Evolutionary conservation across 768 basidiomycete species (phyloP).

Genomic region (Pulveroboletus sp.): DNA sequence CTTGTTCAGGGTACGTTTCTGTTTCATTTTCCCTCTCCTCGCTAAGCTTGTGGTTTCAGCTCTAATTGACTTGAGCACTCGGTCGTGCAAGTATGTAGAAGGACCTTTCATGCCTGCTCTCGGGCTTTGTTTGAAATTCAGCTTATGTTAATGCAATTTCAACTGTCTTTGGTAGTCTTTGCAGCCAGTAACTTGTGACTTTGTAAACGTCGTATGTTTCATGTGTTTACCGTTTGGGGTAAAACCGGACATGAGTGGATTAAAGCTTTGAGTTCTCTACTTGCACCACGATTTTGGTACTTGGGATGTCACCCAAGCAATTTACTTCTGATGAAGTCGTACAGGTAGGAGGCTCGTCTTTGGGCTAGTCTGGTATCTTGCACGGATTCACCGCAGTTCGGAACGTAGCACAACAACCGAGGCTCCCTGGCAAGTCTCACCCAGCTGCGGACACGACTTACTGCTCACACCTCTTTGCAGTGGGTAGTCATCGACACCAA

Average conservation of each 20-base stretch:
- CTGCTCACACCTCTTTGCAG: conserved; percentile 31
- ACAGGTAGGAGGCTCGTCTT: conserved; percentile 42
- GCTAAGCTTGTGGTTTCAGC: conserved; percentile 8
- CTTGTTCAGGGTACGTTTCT: conserved; percentile 41
- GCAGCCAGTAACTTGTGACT: neutral
- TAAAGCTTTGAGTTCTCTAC: neutral
- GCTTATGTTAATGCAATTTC: neutral
- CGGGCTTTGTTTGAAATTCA: neutral
- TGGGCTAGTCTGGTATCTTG: neutral
- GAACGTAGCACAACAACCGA: conserved; percentile 73
- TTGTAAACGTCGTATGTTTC: neutral
- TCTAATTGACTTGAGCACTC: conserved; percentile 9
- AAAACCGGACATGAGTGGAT: too few relatives aligned
- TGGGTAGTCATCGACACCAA: conserved; percentile 82
- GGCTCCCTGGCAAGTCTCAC: conserved; percentile 61
- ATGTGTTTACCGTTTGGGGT: neutral
- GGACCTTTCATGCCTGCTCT: too few relatives aligned
- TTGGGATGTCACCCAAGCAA: conserved; percentile 28
- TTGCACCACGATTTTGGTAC: neutral
- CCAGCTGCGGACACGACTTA: neutral
- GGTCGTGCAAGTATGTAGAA: neutral
- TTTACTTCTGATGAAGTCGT: conserved; percentile 60
- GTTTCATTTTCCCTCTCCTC: neutral
- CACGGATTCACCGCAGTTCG: neutral
- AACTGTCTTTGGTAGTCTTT: neutral